Evolutionary conservation across 768 basidiomycete genomes (phyloP), one percentile per base, ranked within the genome.

Genomic region (Amanita brunnescens): DNA sequence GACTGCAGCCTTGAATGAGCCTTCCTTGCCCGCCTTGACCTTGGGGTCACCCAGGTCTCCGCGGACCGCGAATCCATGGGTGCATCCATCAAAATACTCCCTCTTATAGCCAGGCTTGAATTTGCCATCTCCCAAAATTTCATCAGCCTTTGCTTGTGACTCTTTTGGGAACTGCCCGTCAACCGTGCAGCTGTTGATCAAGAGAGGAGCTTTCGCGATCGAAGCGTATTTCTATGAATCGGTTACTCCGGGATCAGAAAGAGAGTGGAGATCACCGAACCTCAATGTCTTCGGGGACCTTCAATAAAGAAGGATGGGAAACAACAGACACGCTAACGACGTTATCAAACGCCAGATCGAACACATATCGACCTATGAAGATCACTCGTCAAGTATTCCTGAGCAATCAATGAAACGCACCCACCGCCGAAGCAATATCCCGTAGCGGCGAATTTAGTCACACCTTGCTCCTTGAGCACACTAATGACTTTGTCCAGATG

Each of bases 351-450:
- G 80, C 80, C 48, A 85, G 72, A 58, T 85, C 75, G 67, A 84
- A 81, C 35, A 71, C 73, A 48, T 78, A 79, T 38, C 80, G 78
- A 12, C 63, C 78, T 80, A 39, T 6, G 45, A 47, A n/a, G 24
- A 5, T 26, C 52, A 1, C 8, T 2, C 18, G 13, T 9, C 52
- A 40, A 48, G 16, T 23, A 21, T 13, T 26, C 30, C n/a, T 8
- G 13, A 16, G 37, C 13, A 41, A 16, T 4, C 24, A 43, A 6
- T 13, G 60, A 32, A 29, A 47, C 12, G 9, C 16, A 61, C 71
- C 51, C 53, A 74, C 79, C 85, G 51, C 84, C 83, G 49, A 76
- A 81, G 68, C 87, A 90, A 68, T 81, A 88, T 2, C 83, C 85
- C 3, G 75, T 74, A 0, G 80, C 79, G 0, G 68, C 84, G 51